Conservation (phyloP, 768 basidiomycete genomes). For the Tubosaeta sp. region DNA sequence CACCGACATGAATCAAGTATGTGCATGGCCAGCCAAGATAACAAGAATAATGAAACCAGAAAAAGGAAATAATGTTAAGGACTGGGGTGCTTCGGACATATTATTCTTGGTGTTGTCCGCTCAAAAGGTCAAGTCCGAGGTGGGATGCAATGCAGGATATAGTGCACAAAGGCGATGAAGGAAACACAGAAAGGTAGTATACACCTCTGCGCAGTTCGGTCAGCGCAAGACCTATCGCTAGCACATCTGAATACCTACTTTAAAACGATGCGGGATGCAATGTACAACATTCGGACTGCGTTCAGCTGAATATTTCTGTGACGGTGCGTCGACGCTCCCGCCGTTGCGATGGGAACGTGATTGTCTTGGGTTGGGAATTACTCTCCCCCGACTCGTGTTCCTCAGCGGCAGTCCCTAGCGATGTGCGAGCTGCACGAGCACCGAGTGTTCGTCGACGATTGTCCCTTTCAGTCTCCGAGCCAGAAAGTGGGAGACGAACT, state of each 20-base stretch:
- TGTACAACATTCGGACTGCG: conserved; percentile 3
- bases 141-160: conserved; percentile 24
- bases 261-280: conserved; percentile 10
- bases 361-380: conserved; percentile 36
- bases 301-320: conserved; percentile 43
- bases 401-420: conserved; percentile 36
- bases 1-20: conserved; percentile 16
- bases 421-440: conserved; percentile 41
- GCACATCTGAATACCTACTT: conserved; percentile 16
- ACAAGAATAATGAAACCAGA: conserved; percentile 17
- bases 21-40: conserved; percentile 27
- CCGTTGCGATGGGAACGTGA: conserved; percentile 29
- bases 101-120: conserved; percentile 10
- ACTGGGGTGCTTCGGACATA: conserved; percentile 19
- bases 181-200: conserved; percentile 12
- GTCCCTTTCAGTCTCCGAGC: conserved; percentile 50
- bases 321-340: conserved; percentile 47
- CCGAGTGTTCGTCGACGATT: conserved; percentile 37
- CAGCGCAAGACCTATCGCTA: background rate
- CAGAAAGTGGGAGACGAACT: conserved; percentile 34
- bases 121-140: conserved; percentile 15
- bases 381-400: conserved; percentile 27
- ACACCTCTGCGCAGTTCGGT: conserved; percentile 15
- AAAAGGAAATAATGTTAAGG: conserved; percentile 30
- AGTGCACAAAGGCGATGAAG: conserved; percentile 15